Evolutionary conservation across 257 asterid species (phyloP).

Genomic region (Petrea volubilis): DNA sequence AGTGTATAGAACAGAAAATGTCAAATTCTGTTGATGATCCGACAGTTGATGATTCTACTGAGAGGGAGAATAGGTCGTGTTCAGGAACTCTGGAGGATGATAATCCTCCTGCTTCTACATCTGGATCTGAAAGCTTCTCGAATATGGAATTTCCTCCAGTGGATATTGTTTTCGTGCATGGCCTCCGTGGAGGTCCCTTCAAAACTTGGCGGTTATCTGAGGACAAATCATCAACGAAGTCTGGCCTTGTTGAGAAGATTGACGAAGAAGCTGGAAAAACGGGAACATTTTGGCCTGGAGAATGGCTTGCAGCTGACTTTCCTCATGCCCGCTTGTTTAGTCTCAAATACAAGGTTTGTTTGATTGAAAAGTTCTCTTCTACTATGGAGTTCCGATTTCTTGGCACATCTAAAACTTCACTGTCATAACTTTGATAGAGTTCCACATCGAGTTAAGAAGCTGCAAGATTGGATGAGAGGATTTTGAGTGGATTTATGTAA

Average conservation of each 20-base stretch:
- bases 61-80: conserved; percentile 31
- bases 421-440: background rate
- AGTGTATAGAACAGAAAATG: conserved; percentile 47
- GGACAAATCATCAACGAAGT: conserved; percentile 94
- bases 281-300: conserved; percentile 99
- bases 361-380: background rate
- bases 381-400: conserved; percentile 9
- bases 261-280: conserved; percentile 97
- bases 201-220: conserved; percentile 98
- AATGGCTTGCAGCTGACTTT: conserved; percentile 95
- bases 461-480: background rate
- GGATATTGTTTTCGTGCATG: conserved; percentile 93
- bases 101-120: conserved; percentile 51
- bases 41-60: conserved; percentile 42
- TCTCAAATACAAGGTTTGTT: conserved; percentile 84
- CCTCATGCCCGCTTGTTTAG: conserved; percentile 95
- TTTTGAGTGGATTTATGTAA: background rate
- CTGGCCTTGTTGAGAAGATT: conserved; percentile 99
- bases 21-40: conserved; percentile 36
- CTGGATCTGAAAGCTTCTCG: conserved; percentile 51
- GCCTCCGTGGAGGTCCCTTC: conserved; percentile 99
- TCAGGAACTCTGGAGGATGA: conserved; percentile 35
- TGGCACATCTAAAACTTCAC: conserved; percentile 2
- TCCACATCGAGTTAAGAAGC: background rate
- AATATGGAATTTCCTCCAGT: conserved; percentile 57